Evolutionary conservation across 306 rosid species (phyloP), one percentile per base, ranked within the genome.

Genomic region (Oxytropis ochrocephala): DNA sequence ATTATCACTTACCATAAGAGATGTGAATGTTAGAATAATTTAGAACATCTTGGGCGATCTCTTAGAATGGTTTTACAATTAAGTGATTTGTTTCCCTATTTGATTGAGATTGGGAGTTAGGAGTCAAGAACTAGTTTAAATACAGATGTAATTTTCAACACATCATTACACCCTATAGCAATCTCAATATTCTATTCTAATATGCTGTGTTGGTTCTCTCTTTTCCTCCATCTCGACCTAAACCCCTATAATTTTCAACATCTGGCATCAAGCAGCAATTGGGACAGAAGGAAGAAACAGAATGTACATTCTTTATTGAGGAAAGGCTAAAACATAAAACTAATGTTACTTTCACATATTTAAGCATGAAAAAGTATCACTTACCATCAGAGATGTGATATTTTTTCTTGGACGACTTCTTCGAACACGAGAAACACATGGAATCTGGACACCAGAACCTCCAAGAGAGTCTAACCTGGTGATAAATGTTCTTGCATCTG

Each of bases 341-440:
- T 6, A 75, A 24, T 64, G 13, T 44, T 64, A 18, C 39, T 29
- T 39, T 17, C 41, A 33, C n/a, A 39, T 57, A 29, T 41, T 72
- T 13, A 46, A 36, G 55, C 48, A 70, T 5, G 52, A 53, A 70
- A 72, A 69, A 42, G 79, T 61, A 74, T 36, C 49, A 53, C 96
- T 56, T 81, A 94, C 99, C 96, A 85, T 75, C 64, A 94, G 95
- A 67, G 96, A 85, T 46, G 43, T 42, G 27, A 91, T 69, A 46
- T 87, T 80, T 84, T 85, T 91, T 84, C 97, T 91, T 16, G 99
- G 99, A 67, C 91, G 96, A 77, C 99, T 82, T 86, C 97, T 91
- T 68, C 97, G 92, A 61, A 89, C 77, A 70, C 97, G 85, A 74
- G 92, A 83, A 83, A 87, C 96, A 81, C 76, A 89, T 64, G 99